Evolutionary conservation across 176 grass and related monocot genomes (phyloP).

Genomic region (Hsuehochloa calcarea): DNA sequence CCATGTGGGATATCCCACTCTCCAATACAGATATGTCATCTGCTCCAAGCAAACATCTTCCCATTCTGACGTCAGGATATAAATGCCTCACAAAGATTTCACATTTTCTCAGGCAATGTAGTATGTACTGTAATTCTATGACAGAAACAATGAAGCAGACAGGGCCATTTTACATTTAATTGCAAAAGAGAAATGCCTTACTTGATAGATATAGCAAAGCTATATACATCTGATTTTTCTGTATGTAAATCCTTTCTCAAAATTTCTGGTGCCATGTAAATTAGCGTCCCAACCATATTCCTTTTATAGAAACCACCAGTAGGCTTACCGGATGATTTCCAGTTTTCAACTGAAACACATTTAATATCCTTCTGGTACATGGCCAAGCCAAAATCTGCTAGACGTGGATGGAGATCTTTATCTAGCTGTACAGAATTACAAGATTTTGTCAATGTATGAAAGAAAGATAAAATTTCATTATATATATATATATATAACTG

Average conservation of each 20-base stretch:
- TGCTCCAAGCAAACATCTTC: slow-evolving; percentile 8
- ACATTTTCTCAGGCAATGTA: not conserved
- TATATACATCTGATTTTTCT: slow-evolving; percentile 96
- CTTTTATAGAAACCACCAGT: slow-evolving; percentile 97
- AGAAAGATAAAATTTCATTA: slow-evolving; percentile 1
- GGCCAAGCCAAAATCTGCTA: slow-evolving; percentile 95
- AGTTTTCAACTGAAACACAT: slow-evolving; percentile 75
- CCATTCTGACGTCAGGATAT: not conserved
- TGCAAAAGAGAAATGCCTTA: slow-evolving; percentile 53
- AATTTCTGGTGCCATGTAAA: slow-evolving; percentile 99
- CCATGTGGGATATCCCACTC: slow-evolving; percentile 11
- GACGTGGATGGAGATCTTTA: slow-evolving; percentile 59
- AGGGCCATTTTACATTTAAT: not conserved
- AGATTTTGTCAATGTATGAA: slow-evolving; percentile 4
- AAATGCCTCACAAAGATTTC: not conserved
- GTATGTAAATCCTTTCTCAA: slow-evolving; percentile 88
- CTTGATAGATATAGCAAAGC: slow-evolving; percentile 93
- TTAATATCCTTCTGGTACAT: slow-evolving; percentile 96
- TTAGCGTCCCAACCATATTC: slow-evolving; percentile 96
- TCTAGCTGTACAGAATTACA: slow-evolving; percentile 62
- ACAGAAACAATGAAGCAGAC: not conserved
- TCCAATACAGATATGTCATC: slow-evolving; percentile 4
- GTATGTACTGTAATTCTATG: slow-evolving; percentile 4
- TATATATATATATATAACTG: not conserved
- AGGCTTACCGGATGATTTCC: slow-evolving; percentile 93